Conservation (phyloP, 805 yeast species). For the Starmerella powellii region DNA sequence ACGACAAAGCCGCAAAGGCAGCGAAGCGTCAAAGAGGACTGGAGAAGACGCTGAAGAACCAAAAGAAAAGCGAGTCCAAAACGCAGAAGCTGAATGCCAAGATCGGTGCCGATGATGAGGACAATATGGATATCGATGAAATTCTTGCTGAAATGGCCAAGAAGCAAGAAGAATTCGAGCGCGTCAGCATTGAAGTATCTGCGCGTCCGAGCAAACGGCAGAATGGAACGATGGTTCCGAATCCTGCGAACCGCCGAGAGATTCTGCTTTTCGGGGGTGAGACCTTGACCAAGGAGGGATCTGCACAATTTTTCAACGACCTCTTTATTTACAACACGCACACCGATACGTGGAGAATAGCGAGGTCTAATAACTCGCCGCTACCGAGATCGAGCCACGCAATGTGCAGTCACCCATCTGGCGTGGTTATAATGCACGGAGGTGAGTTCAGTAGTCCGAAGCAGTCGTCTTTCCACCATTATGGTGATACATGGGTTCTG, state of each 20-base stretch:
- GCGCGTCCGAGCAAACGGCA: conserved; percentile 56
- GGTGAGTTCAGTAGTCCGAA: conserved; percentile 97
- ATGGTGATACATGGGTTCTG: conserved; percentile 89
- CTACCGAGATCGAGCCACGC: conserved; percentile 89
- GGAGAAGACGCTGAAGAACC: conserved; percentile 65
- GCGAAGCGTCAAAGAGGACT: conserved; percentile 84
- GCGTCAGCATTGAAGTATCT: conserved; percentile 49
- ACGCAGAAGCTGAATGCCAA: conserved; percentile 65
- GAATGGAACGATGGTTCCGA: conserved; percentile 62
- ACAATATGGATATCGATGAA: conserved; percentile 76
- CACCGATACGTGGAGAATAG: conserved; percentile 67
- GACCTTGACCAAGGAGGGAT: conserved; percentile 33
- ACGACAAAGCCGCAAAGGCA: conserved; percentile 72
- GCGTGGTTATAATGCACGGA: conserved; percentile 75
- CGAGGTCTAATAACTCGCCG: conserved; percentile 75
- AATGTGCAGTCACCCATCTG: conserved; percentile 86
- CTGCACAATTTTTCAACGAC: conserved; percentile 70
- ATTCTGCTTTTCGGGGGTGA: conserved; percentile 88
- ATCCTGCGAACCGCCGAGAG: conserved; percentile 71
- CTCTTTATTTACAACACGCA: conserved; percentile 61
- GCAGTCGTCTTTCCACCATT: conserved; percentile 89
- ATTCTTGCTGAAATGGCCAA: conserved; percentile 62
- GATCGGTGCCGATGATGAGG: conserved; percentile 51
- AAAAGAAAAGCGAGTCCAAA: conserved; percentile 60
- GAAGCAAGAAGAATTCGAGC: conserved; percentile 69